Evolutionary conservation across 139 green algal species (phyloP), one percentile per base, ranked within the genome.

Genomic region (Zygnema cylindricum): DNA sequence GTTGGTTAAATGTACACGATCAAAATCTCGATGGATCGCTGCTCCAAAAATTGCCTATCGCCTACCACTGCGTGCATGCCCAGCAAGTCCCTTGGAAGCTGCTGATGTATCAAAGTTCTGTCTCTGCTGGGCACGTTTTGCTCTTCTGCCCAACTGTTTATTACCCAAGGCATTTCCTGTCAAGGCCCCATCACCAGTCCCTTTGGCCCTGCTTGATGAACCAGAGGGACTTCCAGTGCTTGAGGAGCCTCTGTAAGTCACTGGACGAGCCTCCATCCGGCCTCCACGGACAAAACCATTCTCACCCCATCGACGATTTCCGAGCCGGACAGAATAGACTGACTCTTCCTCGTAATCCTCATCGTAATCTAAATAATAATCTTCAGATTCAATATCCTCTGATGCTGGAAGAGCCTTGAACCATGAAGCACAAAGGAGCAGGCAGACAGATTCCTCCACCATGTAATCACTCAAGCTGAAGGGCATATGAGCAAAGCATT

Each of bases 381-480:
- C 93, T 69, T 88, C 86, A 87, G 35, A 23, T 71, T 79, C 57
- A 57, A 87, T 32, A 69, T 83, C 42, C 85, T 92, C 38, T 86
- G 22, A 38, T 81, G 92, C 85, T 38, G 94, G 63, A 71, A 94
- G 76, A 1, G 95, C 95, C 42, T 93, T 87, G 84, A 97, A 97
- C 95, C 96, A 98, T 49, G 55, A 73, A 0, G 96, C 94, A 7
- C 96, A 92, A 86, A 95, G 94, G 30, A 98, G 94, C 82, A 98
- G 91, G 55, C 89, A 93, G 11, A 98, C 92, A 54, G 91, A 93
- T 91, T 98, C 96, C 79, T 98, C 93, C 0, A 86, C 40, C 33
- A 96, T 94, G 42, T 93, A 95, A 85, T 98, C 96, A 42, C 89
- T 93, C 32, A 96, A 81, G 0, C 89, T 92, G 79, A 54, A n/a